Evolutionary conservation across 148 eudicot genomes (phyloP), one percentile per base, ranked within the genome.

Genomic region (Rhododendron williamsianum): DNA sequence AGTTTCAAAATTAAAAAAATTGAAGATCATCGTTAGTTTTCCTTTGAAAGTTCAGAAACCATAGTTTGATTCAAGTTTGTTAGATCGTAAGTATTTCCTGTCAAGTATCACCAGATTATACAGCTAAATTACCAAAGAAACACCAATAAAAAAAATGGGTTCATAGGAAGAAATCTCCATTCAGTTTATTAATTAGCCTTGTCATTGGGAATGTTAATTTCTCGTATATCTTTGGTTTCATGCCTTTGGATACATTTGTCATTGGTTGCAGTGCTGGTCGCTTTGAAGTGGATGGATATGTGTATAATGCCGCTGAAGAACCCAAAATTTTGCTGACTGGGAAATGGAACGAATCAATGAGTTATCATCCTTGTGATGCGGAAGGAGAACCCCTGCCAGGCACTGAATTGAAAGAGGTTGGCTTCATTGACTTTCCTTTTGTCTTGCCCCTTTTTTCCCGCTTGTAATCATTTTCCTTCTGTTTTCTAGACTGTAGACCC

Each of bases 281-380:
- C 56, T 97, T 90, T 91, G 99, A 97, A 90, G 98, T 97, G 76
- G 99, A 97, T 92, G 99, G 99, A 84, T 97, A 97, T 88, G 98
- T 97, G 4, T 97, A 95, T 86, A 94, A 95, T 91, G 90, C 95
- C 58, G 92, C 91, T 33, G 99, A 97, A 86, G 99, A 97, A 83
- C 99, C 99, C 41, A 97, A 97, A 85, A 63, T 97, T 81, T 88
- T 97, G 91, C 93, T 97, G 94, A 97, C 98, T n/a, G 98, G 99
- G 33, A 97, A 95, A 88, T 97, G 99, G 98, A 97, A 90, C 63
- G 94, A 97, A 85, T 93, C 92, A 54, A 87, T 97, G 94, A 95
- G 95, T 83, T 97, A 92, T 89, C 99, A 97, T 87, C 98, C 92
- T 78, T 97, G 99, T 91, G 99, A 97, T 88, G 84, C 87, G 83